A percentile compares a stretch with the other conserved stretches of the same genome.
phyloP scores from a whole-genome alignment of 2,329 filamentous ascomycete genomes.

The Acephala macrosclerotiorum region DNA sequence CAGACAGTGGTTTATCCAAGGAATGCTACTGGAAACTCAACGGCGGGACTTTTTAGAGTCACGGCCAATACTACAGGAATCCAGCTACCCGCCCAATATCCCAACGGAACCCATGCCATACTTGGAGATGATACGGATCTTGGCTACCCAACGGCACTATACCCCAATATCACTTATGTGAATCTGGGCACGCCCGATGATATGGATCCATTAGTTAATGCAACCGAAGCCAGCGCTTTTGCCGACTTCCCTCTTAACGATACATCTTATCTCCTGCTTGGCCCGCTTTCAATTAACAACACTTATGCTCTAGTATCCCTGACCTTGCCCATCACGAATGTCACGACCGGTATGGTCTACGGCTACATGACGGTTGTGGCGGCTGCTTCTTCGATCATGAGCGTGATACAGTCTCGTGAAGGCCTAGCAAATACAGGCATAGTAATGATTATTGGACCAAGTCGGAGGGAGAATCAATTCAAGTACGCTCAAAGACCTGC shows the following conservation, averaged over 20 bases:
- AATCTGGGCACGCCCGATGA: conserved; percentile 32
- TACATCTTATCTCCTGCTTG: conserved; percentile 72
- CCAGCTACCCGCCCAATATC: conserved; percentile 63
- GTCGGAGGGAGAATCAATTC: conserved; percentile 71
- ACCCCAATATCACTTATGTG: conserved; percentile 78
- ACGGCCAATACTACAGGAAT: conserved; percentile 63
- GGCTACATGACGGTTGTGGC: conserved; percentile 87
- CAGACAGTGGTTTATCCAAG: conserved; percentile 79
- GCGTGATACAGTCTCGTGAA: conserved; percentile 68
- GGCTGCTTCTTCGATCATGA: conserved; percentile 68
- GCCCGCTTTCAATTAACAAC: conserved; percentile 61
- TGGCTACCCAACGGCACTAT: conserved; percentile 77
- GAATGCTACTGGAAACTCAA: conserved; percentile 63
- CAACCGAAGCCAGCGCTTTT: conserved; percentile 38
- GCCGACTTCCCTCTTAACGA: conserved; percentile 48
- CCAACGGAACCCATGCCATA: conserved; percentile 62
- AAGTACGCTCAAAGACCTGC: conserved; percentile 52
- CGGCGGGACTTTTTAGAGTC: conserved; percentile 67
- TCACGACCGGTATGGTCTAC: conserved; percentile 68
- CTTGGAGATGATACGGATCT: conserved; percentile 64
- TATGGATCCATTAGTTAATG: conserved; percentile 37
- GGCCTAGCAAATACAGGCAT: conserved; percentile 75
- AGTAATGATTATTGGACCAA: conserved; percentile 74
- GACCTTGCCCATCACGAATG: conserved; percentile 80
- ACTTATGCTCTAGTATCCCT: conserved; percentile 80